A percentile compares a stretch with the other conserved stretches of the same genome.
Conservation (phyloP, 108 stramenopile genomes). For the Pseudonitzschia pungens region DNA sequence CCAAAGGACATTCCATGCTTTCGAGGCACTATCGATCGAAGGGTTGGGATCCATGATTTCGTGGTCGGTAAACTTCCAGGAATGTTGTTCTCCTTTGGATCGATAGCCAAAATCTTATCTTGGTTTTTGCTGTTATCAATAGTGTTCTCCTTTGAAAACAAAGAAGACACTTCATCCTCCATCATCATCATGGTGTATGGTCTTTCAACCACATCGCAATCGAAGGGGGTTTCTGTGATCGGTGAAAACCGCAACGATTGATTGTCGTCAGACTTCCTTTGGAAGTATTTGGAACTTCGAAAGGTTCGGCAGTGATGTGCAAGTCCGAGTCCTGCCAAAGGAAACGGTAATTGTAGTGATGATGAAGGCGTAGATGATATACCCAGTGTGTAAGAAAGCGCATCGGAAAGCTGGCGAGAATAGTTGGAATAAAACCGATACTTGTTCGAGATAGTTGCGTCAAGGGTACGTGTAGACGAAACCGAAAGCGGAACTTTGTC, state of each 20-base stretch:
- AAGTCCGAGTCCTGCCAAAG: not conserved
- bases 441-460: too few species aligned
- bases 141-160: not conserved
- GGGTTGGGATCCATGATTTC: conserved; percentile 18
- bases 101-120: too few species aligned
- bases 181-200: conserved; percentile 41
- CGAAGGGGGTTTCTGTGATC: conserved; percentile 32
- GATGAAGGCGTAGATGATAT: too few species aligned
- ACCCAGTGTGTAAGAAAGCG: too few species aligned
- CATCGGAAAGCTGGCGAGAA: too few species aligned
- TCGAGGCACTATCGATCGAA: conserved; percentile 25
- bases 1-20: conserved; percentile 41
- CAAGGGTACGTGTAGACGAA: too few species aligned
- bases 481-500: too few species aligned
- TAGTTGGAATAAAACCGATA: too few species aligned
- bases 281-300: not conserved
- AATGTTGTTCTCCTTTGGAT: not conserved
- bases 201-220: conserved; percentile 36
- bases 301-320: not conserved
- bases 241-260: conserved; percentile 3
- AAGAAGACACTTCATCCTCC: conserved; percentile 26
- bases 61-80: not conserved
- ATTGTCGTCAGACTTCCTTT: not conserved
- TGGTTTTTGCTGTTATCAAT: not conserved
- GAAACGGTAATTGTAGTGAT: too few species aligned